Evolutionary conservation across 805 yeast genomes (phyloP).

Genomic region (Cyberlindnera maritima): DNA sequence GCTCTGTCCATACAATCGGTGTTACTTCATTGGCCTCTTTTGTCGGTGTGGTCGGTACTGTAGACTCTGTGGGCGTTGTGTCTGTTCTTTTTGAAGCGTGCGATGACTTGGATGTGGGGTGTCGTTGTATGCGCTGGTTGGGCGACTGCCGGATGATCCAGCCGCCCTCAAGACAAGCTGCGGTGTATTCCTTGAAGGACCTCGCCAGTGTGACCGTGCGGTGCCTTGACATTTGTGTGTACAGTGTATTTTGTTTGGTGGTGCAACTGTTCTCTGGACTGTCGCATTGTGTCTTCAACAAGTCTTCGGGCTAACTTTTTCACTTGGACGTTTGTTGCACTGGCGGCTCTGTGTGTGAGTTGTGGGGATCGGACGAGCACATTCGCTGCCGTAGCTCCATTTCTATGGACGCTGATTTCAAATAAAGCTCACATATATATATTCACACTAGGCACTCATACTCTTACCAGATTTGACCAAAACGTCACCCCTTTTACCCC

Average conservation of each 20-base stretch:
- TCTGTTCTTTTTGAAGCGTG: not conserved
- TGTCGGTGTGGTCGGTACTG: not conserved
- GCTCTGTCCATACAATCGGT: not conserved
- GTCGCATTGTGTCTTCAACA: too few species aligned
- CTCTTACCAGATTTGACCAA: too few species aligned
- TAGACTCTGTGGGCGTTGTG: not conserved
- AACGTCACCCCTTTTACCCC: too few species aligned
- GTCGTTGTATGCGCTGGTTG: not conserved
- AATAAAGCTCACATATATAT: too few species aligned
- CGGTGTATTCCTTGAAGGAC: conserved; percentile 5
- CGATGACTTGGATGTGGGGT: not conserved
- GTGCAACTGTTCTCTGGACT: not conserved
- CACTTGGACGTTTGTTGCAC: not conserved
- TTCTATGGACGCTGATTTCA: too few species aligned
- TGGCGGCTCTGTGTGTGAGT: not conserved
- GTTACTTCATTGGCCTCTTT: not conserved
- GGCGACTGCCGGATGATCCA: conserved; percentile 2
- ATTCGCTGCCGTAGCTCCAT: too few species aligned
- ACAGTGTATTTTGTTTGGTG: not conserved
- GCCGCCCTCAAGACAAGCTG: conserved; percentile 3
- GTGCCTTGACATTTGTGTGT: not conserved
- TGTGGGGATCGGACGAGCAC: too few species aligned
- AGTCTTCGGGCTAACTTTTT: too few species aligned
- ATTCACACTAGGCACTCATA: too few species aligned
- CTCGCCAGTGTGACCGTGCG: conserved; percentile 5